Conservation (phyloP, 2,329 filamentous ascomycete species). For the Stagonosporopsis chrysanthemi region DNA sequence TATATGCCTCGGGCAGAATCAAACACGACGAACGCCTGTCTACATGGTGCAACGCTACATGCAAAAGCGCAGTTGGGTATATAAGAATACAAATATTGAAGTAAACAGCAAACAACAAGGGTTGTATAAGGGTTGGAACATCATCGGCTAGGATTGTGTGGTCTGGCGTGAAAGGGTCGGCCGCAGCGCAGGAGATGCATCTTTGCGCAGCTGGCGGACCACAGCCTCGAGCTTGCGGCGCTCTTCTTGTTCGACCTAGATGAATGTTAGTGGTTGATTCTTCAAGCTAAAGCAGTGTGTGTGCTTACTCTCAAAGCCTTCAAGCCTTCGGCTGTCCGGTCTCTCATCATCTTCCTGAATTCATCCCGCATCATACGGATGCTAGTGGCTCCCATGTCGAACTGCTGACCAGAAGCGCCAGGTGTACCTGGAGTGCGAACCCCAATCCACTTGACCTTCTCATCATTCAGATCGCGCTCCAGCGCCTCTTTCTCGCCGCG, state of each 20-base stretch:
- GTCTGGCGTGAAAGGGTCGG: constrained; percentile 15
- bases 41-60: constrained; percentile 10
- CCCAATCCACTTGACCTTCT: constrained; percentile 71
- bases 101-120: background rate
- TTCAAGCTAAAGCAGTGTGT: background rate
- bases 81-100: constrained; percentile 20
- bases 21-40: constrained; percentile 1
- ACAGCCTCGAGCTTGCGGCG: constrained; percentile 70
- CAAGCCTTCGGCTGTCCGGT: constrained; percentile 71
- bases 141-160: constrained; percentile 8
- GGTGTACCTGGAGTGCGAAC: constrained; percentile 60
- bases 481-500: constrained; percentile 69
- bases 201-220: constrained; percentile 62
- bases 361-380: constrained; percentile 74
- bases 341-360: constrained; percentile 83
- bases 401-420: constrained; percentile 27
- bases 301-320: constrained; percentile 69
- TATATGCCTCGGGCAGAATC: constrained; percentile 1
- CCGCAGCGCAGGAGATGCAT: constrained; percentile 36
- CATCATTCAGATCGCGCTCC: constrained; percentile 71
- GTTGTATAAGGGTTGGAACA: background rate
- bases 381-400: constrained; percentile 65
- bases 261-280: background rate
- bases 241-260: constrained; percentile 75
- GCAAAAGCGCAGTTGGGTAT: constrained; percentile 18